These are phyloP conservation scores for Magnolia changhungtana DNA, from an alignment of 164 flowering plant species.

Conservation along the genomic window DNA sequence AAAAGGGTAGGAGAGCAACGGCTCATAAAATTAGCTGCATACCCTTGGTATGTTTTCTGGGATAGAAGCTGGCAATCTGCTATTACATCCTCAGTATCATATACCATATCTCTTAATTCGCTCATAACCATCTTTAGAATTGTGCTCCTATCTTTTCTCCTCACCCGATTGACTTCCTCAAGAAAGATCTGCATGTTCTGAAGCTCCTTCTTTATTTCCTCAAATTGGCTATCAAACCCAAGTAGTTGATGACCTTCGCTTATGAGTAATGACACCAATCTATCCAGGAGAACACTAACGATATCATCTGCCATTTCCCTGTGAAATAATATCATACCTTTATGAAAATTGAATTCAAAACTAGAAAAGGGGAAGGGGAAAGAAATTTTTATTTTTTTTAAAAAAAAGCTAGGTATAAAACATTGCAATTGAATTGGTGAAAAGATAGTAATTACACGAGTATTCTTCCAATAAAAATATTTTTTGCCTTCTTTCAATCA, in stretches of 20 bases:
- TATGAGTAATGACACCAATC: background rate
- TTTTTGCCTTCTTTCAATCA: no score
- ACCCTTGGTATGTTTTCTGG: background rate
- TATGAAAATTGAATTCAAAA: no score
- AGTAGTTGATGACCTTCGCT: background rate
- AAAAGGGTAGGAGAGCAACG: background rate
- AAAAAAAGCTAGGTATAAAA: no score
- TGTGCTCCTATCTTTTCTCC: background rate
- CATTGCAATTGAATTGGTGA: no score
- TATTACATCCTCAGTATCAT: background rate
- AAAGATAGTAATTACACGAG: no score
- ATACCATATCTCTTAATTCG: background rate
- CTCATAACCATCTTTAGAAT: background rate
- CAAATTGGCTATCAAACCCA: background rate
- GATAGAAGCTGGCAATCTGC: background rate
- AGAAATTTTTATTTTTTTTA: no score
- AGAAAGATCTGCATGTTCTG: background rate
- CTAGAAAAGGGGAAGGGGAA: no score
- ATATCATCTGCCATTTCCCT: background rate
- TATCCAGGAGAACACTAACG: background rate
- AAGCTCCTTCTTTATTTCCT: background rate
- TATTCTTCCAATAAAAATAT: no score
- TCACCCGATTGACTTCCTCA: background rate
- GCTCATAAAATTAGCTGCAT: background rate
- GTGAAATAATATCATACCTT: background rate